Conservation (phyloP, 768 basidiomycete genomes). For the Galerina sulciceps region DNA sequence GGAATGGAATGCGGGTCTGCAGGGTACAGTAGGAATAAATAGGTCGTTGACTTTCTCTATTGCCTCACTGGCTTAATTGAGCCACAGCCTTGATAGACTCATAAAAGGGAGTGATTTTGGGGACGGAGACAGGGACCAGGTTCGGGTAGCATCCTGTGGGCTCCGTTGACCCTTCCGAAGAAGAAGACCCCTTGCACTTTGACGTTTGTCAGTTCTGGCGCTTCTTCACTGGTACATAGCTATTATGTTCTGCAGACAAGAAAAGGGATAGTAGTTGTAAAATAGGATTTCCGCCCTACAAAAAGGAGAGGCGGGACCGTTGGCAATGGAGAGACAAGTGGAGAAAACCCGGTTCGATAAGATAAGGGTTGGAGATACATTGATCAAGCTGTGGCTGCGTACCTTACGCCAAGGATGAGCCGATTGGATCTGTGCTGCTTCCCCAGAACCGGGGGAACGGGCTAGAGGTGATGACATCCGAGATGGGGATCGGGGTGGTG, state of each 20-base stretch:
- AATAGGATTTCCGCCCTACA: not conserved
- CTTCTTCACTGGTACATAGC: not conserved
- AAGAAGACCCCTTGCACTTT: slow-evolving; percentile 9
- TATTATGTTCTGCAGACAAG: not conserved
- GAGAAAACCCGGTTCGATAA: slow-evolving; percentile 17
- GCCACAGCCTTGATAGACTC: not conserved
- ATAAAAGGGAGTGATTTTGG: not conserved
- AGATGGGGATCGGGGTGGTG: slow-evolving; percentile 23
- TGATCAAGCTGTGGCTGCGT: slow-evolving; percentile 16
- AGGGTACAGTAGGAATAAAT: not conserved
- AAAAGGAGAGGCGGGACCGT: not conserved
- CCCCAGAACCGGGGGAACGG: slow-evolving; percentile 39
- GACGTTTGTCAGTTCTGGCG: not conserved
- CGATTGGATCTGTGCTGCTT: slow-evolving; percentile 20
- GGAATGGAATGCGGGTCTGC: not conserved
- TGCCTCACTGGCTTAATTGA: not conserved
- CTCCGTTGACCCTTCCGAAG: slow-evolving; percentile 14
- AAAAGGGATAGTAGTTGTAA: not conserved
- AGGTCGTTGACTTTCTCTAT: not conserved
- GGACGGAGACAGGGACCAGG: slow-evolving; percentile 4
- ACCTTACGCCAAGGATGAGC: slow-evolving; percentile 13
- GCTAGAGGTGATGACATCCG: slow-evolving; percentile 30
- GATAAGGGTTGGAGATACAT: slow-evolving; percentile 17
- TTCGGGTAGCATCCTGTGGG: slow-evolving; percentile 9
- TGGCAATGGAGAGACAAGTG: not conserved